These are phyloP conservation scores for Candida insectalens DNA, from an alignment of 805 yeast genomes.

Conservation along the genomic window DNA sequence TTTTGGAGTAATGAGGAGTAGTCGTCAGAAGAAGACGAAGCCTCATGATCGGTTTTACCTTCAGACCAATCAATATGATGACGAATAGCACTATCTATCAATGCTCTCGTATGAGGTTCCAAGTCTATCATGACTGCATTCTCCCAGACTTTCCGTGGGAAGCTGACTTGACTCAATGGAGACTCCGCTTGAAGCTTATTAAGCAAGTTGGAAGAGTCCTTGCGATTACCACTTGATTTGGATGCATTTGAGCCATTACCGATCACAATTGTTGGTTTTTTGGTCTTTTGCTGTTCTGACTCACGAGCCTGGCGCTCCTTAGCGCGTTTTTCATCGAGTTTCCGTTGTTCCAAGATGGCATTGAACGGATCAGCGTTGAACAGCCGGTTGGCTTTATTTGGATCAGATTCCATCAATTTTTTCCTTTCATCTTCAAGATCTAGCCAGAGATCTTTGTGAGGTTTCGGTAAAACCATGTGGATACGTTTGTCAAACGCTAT, in stretches of 20 bases:
- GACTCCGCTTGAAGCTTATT: neutral
- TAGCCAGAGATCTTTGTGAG: conserved; percentile 73
- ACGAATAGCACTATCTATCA: conserved; percentile 53
- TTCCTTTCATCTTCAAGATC: conserved; percentile 56
- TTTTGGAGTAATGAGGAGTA: conserved; percentile 11
- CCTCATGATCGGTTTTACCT: conserved; percentile 10
- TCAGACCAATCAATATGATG: conserved; percentile 48
- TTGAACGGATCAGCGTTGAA: conserved; percentile 74
- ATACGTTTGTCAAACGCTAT: conserved; percentile 73
- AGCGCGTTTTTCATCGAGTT: conserved; percentile 29
- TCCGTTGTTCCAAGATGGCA: conserved; percentile 49
- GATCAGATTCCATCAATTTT: conserved; percentile 33
- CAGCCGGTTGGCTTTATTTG: conserved; percentile 35
- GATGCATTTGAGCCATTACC: conserved; percentile 4
- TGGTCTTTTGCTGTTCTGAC: conserved; percentile 41
- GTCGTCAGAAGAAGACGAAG: conserved; percentile 4
- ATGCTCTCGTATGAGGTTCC: conserved; percentile 48
- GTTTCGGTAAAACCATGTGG: conserved; percentile 79
- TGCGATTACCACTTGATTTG: neutral
- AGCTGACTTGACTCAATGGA: conserved; percentile 12
- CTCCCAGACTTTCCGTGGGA: conserved; percentile 59
- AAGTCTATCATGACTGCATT: conserved; percentile 60
- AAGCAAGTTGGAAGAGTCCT: neutral
- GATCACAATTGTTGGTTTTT: conserved; percentile 37
- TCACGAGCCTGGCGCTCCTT: conserved; percentile 37